Evolutionary conservation across 768 basidiomycete species (phyloP).

Genomic region (Clavaria fumosa): DNA sequence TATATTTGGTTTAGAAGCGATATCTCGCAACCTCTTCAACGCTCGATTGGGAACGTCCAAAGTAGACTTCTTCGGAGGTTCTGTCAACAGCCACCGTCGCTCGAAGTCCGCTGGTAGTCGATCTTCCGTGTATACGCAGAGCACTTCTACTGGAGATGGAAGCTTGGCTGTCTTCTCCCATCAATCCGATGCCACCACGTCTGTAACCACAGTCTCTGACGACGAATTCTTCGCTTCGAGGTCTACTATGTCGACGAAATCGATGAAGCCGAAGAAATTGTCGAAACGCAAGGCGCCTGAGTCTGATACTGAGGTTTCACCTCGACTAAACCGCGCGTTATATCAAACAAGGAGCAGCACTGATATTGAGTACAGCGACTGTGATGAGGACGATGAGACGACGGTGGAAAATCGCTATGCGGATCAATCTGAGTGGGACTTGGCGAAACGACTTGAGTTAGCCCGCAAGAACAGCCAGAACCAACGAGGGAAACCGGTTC

Average conservation of each 20-base stretch:
- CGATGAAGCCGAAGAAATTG: constrained; percentile 34
- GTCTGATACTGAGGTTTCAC: constrained; percentile 31
- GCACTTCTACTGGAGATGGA: constrained; percentile 50
- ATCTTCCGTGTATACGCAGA: constrained; percentile 57
- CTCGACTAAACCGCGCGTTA: constrained; percentile 22
- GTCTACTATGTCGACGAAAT: too few species aligned
- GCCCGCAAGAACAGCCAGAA: constrained; percentile 75
- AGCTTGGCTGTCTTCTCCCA: constrained; percentile 59
- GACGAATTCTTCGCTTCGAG: constrained; percentile 32
- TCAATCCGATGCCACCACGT: constrained; percentile 57
- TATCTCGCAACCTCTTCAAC: constrained; percentile 80
- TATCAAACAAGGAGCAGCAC: constrained; percentile 19
- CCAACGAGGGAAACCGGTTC: constrained; percentile 37
- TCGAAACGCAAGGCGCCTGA: constrained; percentile 29
- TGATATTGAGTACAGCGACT: constrained; percentile 24
- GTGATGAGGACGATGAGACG: constrained; percentile 30
- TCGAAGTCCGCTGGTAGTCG: constrained; percentile 58
- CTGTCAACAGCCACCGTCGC: constrained; percentile 51
- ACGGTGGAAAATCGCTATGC: constrained; percentile 24
- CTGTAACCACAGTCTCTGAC: constrained; percentile 46
- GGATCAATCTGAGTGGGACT: constrained; percentile 61
- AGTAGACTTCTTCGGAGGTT: constrained; percentile 63
- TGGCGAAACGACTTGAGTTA: constrained; percentile 63
- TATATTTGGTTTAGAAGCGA: constrained; percentile 81
- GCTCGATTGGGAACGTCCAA: constrained; percentile 49